Base-by-base conservation (phyloP, 768 basidiomycete genomes). In the Leccinum barrowsii region DNA sequence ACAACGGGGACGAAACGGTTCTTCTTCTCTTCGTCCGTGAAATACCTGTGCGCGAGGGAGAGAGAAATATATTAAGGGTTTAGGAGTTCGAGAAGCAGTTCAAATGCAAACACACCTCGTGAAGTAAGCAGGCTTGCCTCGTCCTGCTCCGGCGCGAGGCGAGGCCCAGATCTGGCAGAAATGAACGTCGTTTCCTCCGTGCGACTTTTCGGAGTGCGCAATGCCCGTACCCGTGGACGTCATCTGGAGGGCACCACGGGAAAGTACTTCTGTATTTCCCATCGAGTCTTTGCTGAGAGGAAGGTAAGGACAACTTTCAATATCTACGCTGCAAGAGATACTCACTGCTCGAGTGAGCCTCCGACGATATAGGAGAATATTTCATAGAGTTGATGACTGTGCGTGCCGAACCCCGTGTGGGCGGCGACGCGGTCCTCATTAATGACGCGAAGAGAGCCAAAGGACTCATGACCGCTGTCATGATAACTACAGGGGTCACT, bases 151-250 rank as follows among this genome's bases (percentile, higher is more conserved):
- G 0, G 63, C 4, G 17, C 71, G 71, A 15, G 89, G 87, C 6
- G 76, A 32, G 1, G 80, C 81, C 87, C 89, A 90, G 57, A 90
- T 89, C 63, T 90, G 88, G 7, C 87, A 74, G 73, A 89, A 86
- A 70, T 89, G 80, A 5, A 77, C 77, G 46, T 74, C 73, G 59
- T 76, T 57, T 21, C 72, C 57, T 19, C 84, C 82, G 66, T 87
- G 68, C 19, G 76, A 79, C 66, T 81, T 82, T 63, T 89, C 87
- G 30, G 86, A 87, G 72, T 98, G 95, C 0, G 85, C 80, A 66
- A 98, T 96, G 4, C 96, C 96, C 0, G 89, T 94, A 10, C 95
- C 95, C 0, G 95, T 86, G 1, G 89, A 92, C 2, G 94, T 94
- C 76, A 97, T 84, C 72, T 98, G 95, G 32, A 98, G 65, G 65